Evolutionary conservation across 352 stramenopile genomes (phyloP).

Genomic region (Ophiocytium majus): DNA sequence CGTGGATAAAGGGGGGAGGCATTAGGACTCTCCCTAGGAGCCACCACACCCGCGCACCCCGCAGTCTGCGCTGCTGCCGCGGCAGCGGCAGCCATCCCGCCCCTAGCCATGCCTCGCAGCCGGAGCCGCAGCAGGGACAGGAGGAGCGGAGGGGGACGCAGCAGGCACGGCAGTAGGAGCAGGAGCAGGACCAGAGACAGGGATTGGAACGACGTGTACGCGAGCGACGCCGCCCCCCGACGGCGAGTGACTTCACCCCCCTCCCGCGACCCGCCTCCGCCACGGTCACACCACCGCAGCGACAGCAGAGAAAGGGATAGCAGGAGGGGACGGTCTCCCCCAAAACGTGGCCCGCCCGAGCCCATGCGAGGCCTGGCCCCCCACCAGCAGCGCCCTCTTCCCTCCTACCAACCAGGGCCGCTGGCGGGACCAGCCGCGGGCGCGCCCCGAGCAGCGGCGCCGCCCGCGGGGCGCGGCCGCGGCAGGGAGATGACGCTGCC

Average conservation of each 20-base stretch:
- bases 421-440: neutral
- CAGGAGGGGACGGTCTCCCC: neutral
- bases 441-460: neutral
- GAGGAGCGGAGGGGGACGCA: neutral
- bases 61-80: neutral
- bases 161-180: neutral
- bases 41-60: no score
- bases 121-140: constrained; percentile 17
- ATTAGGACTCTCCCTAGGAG: no score
- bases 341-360: neutral
- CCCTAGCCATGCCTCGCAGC: neutral
- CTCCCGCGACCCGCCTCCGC: neutral
- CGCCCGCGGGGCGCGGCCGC: constrained; percentile 56
- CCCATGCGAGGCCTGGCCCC: neutral
- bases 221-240: neutral
- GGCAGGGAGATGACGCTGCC: constrained; percentile 76
- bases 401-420: neutral
- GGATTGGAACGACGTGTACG: neutral
- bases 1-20: no score
- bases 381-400: neutral
- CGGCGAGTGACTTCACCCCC: neutral
- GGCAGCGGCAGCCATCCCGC: no score
- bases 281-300: neutral
- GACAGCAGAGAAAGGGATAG: neutral
- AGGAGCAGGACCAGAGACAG: neutral